These are phyloP conservation scores for Clonostachys solani DNA, from an alignment of 2,329 filamentous ascomycete species.

Conservation along the genomic window DNA sequence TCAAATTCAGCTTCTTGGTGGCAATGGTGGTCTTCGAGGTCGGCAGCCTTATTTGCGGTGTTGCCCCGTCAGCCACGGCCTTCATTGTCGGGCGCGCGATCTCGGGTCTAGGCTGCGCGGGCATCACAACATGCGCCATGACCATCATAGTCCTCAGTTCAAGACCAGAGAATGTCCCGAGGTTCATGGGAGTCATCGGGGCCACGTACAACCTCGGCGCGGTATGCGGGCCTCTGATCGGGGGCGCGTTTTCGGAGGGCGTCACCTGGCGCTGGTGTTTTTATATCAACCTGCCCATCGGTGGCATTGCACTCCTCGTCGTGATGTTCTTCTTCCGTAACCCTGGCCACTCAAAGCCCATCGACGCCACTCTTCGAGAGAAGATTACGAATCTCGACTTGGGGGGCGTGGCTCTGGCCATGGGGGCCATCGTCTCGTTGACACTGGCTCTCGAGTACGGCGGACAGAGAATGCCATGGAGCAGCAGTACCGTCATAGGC, in stretches of 20 bases:
- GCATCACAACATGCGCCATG: background rate
- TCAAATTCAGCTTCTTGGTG: conserved; percentile 4
- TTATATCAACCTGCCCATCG: conserved; percentile 38
- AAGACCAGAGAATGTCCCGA: background rate
- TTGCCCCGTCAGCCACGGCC: conserved; percentile 3
- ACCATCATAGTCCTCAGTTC: background rate
- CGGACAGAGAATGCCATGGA: conserved; percentile 46
- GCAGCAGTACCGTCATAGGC: conserved; percentile 39
- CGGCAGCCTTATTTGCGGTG: conserved; percentile 4
- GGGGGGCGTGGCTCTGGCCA: conserved; percentile 39
- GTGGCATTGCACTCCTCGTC: conserved; percentile 39
- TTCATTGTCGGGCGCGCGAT: conserved; percentile 6
- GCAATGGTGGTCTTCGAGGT: conserved; percentile 5
- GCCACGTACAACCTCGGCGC: conserved; percentile 12
- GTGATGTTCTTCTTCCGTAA: conserved; percentile 41
- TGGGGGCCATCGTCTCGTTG: conserved; percentile 46
- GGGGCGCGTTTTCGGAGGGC: conserved; percentile 14
- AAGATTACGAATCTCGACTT: conserved; percentile 43
- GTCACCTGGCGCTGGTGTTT: conserved; percentile 17
- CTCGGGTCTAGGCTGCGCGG: conserved; percentile 1
- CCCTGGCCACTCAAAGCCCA: conserved; percentile 24
- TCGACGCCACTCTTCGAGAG: conserved; percentile 23
- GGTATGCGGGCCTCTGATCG: conserved; percentile 15
- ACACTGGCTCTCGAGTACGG: conserved; percentile 54
- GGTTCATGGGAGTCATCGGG: conserved; percentile 10